phyloP scores from a whole-genome alignment of 208 protist species.

The Leishmania braziliensis region DNA sequence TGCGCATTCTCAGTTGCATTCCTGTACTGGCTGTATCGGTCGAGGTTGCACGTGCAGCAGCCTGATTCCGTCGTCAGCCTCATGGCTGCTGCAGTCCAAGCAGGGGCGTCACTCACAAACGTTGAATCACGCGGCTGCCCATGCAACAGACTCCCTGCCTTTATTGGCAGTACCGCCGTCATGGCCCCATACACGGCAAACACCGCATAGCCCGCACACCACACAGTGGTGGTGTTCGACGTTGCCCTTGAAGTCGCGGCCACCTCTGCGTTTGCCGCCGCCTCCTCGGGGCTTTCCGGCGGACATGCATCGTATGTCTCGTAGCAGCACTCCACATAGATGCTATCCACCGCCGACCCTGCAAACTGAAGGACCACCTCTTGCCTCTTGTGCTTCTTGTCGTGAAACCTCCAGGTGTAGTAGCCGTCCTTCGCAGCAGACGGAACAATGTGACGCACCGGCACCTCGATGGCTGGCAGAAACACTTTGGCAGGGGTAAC shows the following conservation, averaged over 20 bases:
- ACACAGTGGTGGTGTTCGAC: slow-evolving; percentile 32
- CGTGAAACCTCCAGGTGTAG: slow-evolving; percentile 71
- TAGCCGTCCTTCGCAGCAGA: slow-evolving; percentile 39
- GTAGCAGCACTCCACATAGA: slow-evolving; percentile 87
- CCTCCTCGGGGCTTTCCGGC: neutral
- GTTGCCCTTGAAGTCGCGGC: slow-evolving; percentile 8
- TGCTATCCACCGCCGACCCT: slow-evolving; percentile 39
- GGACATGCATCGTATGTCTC: slow-evolving; percentile 29
- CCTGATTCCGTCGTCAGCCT: neutral
- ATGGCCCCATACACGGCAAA: slow-evolving; percentile 30
- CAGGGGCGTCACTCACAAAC: neutral
- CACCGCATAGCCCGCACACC: slow-evolving; percentile 72
- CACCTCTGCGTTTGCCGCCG: neutral
- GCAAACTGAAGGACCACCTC: slow-evolving; percentile 39
- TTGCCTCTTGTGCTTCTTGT: slow-evolving; percentile 26
- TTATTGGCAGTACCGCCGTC: slow-evolving; percentile 38
- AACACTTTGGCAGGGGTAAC: slow-evolving; percentile 51
- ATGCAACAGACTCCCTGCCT: slow-evolving; percentile 56
- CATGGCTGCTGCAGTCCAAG: neutral
- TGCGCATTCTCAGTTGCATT: slow-evolving; percentile 22
- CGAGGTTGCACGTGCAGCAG: neutral
- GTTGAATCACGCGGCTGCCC: neutral
- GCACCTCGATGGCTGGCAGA: slow-evolving; percentile 59
- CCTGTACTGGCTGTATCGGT: slow-evolving; percentile 4
- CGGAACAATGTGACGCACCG: slow-evolving; percentile 34